Percentiles rank a stretch among this genome's conserved stretches.
Evolutionary conservation across 768 basidiomycete genomes (phyloP).

Genomic region (Porpolomopsis calyptriformis): DNA sequence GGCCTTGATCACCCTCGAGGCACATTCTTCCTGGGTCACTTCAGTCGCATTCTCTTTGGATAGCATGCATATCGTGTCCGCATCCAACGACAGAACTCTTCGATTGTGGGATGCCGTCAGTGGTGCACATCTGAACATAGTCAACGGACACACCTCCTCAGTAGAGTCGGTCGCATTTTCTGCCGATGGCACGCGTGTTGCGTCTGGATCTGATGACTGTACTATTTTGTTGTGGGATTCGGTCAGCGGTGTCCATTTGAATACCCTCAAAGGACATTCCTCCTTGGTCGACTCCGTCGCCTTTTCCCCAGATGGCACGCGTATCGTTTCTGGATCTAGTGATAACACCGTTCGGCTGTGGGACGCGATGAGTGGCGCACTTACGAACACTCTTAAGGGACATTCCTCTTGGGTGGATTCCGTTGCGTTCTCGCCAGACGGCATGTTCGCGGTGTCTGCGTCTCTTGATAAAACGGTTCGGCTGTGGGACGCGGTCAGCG

Average conservation of each 20-base stretch:
- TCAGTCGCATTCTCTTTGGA: background rate
- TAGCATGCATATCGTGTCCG: background rate
- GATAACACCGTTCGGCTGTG: background rate
- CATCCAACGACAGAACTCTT: background rate
- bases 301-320: background rate
- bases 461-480: background rate
- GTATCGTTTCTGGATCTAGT: background rate
- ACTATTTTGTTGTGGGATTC: background rate
- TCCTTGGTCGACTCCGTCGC: background rate
- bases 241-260: background rate
- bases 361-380: background rate
- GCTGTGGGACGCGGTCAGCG: background rate
- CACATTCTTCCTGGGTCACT: background rate
- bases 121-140: no score
- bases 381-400: background rate
- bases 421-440: slow-evolving; percentile 1
- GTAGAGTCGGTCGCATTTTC: background rate
- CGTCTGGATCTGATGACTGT: background rate
- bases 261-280: background rate
- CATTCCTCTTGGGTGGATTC: background rate
- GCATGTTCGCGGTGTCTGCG: background rate
- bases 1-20: background rate
- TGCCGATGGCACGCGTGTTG: background rate
- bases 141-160: background rate
- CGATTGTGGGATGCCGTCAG: background rate